A percentile compares a stretch with the other conserved stretches of the same genome.
These are phyloP conservation scores for Erodium maritimum DNA, from an alignment of 345 rosid species.

Conservation along the genomic window DNA sequence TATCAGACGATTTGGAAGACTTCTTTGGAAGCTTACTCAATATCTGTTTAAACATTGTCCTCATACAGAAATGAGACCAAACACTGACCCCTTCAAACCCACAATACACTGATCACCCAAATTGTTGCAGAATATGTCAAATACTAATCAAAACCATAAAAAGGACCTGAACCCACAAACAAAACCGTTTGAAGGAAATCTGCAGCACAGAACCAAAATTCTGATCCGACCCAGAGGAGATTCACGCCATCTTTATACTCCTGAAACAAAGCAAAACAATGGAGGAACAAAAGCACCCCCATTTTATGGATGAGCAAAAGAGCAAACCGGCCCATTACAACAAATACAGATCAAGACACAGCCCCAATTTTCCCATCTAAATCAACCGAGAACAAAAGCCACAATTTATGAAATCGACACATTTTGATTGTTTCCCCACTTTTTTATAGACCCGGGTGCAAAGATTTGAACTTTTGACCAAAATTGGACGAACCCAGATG, in stretches of 20 bases:
- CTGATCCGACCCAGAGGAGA: background rate
- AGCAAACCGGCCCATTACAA: slow-evolving; percentile 1
- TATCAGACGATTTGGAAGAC: slow-evolving; percentile 52
- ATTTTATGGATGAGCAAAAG: slow-evolving; percentile 10
- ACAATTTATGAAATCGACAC: slow-evolving; percentile 1
- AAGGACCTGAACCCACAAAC: slow-evolving; percentile 9
- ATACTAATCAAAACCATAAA: slow-evolving; percentile 6
- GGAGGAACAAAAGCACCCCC: slow-evolving; percentile 6
- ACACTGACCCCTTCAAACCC: slow-evolving; percentile 7
- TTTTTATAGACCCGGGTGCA: slow-evolving; percentile 9
- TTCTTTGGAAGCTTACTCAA: slow-evolving; percentile 78
- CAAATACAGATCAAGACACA: slow-evolving; percentile 18
- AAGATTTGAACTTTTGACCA: slow-evolving; percentile 16
- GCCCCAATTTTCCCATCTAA: slow-evolving; percentile 12
- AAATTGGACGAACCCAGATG: slow-evolving; percentile 13
- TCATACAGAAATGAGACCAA: slow-evolving; percentile 15
- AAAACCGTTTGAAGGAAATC: slow-evolving; percentile 6
- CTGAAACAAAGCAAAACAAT: slow-evolving; percentile 2
- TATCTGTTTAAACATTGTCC: slow-evolving; percentile 61
- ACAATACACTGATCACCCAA: slow-evolving; percentile 10
- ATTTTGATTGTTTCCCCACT: slow-evolving; percentile 4
- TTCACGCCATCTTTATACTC: background rate
- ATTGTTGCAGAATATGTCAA: slow-evolving; percentile 9
- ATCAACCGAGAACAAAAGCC: slow-evolving; percentile 14
- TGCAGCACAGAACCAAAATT: background rate